Evolutionary conservation across 768 basidiomycete species (phyloP).

Genomic region (Coprinopsis cinerea): DNA sequence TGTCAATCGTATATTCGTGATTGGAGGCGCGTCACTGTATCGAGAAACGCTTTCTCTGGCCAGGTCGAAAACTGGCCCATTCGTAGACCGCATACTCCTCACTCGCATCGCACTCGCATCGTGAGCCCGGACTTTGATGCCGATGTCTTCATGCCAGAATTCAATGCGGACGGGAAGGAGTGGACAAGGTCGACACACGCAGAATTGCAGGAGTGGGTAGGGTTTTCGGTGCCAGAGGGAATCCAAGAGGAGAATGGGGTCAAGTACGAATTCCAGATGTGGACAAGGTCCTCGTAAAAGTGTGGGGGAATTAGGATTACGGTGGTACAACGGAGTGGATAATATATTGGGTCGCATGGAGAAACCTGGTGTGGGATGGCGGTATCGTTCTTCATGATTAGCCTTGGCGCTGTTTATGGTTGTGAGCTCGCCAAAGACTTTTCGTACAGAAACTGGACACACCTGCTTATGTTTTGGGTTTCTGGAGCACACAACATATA

Average conservation of each 20-base stretch:
- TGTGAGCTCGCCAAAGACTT: neutral
- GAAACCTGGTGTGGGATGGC: neutral
- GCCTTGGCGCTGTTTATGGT: constrained; percentile 55
- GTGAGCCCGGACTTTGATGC: constrained; percentile 72
- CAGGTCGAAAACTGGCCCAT: constrained; percentile 25
- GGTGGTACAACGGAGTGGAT: neutral
- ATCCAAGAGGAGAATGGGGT: constrained; percentile 78
- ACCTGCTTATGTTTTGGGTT: constrained; percentile 99
- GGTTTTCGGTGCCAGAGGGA: constrained; percentile 71
- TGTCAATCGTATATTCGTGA: constrained; percentile 69
- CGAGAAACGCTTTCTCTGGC: constrained; percentile 46
- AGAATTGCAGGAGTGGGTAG: constrained; percentile 72
- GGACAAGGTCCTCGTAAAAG: constrained; percentile 40
- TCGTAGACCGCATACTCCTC: constrained; percentile 79
- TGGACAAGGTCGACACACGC: constrained; percentile 61
- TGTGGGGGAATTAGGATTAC: neutral
- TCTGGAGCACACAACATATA: constrained; percentile 89
- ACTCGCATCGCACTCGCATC: constrained; percentile 83
- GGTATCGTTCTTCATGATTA: constrained; percentile 21
- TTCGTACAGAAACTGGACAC: constrained; percentile 14
- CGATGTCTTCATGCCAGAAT: constrained; percentile 83
- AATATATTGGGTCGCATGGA: neutral
- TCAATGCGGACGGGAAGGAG: constrained; percentile 39
- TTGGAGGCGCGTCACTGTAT: constrained; percentile 90
- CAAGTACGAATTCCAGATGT: constrained; percentile 94